Conservation (phyloP, 805 yeast species). For the Candida argentea region DNA sequence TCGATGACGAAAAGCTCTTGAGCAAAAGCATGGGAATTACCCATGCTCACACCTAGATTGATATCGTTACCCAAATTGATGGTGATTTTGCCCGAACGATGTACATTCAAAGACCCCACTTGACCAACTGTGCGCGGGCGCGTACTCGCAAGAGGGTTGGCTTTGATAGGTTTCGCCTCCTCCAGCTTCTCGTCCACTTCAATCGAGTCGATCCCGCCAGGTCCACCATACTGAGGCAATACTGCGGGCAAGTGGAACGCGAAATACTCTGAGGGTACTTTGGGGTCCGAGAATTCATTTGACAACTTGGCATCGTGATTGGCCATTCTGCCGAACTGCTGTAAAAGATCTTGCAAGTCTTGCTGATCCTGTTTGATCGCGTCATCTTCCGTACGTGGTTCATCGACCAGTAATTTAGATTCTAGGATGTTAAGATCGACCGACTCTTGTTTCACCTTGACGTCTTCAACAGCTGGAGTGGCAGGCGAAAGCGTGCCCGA, state of each 20-base stretch:
- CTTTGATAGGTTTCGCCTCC: neutral
- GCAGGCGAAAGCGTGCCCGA: conserved; percentile 1
- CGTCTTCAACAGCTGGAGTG: conserved; percentile 9
- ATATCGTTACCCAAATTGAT: conserved; percentile 62
- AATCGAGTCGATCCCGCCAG: conserved; percentile 1
- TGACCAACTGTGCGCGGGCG: conserved; percentile 33
- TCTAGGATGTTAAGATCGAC: conserved; percentile 17
- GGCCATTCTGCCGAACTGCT: conserved; percentile 19
- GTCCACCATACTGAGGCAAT: conserved; percentile 26
- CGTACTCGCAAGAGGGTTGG: neutral
- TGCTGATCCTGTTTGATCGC: conserved; percentile 18
- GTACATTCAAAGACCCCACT: conserved; percentile 66
- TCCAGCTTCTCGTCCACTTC: conserved; percentile 2
- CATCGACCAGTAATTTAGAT: too few species aligned
- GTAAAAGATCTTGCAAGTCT: conserved; percentile 19
- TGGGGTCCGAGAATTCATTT: conserved; percentile 14
- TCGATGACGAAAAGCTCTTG: conserved; percentile 65
- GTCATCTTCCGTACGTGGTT: too few species aligned
- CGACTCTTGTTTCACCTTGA: conserved; percentile 21
- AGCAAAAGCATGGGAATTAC: conserved; percentile 56
- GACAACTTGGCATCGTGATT: conserved; percentile 22
- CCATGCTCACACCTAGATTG: conserved; percentile 56
- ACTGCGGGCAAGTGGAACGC: conserved; percentile 42
- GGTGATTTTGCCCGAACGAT: conserved; percentile 74
- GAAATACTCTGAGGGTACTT: conserved; percentile 15